Percentiles rank a stretch among this genome's conserved stretches.
Evolutionary conservation across 495 filamentous ascomycete genomes (phyloP).

Genomic region (Xanthoparmelia taractica): DNA sequence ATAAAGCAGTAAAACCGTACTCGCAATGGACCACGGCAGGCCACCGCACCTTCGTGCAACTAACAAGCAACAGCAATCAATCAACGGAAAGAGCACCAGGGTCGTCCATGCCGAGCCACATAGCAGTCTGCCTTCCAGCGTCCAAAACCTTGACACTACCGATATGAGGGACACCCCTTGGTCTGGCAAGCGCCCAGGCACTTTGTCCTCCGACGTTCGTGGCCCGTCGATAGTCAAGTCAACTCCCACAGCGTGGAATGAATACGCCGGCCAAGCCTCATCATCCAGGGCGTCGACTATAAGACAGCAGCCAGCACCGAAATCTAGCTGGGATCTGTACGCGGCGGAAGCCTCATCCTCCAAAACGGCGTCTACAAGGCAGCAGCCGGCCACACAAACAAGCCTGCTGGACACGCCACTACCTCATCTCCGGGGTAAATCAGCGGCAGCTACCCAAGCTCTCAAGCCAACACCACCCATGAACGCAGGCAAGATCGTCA

Average conservation of each 20-base stretch:
- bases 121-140: slow-evolving; percentile 1
- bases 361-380: neutral
- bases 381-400: neutral
- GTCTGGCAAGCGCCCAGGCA: neutral
- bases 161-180: neutral
- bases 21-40: neutral
- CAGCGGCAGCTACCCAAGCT: neutral
- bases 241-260: neutral
- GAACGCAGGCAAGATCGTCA: slow-evolving; percentile 14
- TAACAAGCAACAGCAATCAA: neutral
- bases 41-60: neutral
- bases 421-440: neutral
- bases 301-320: neutral
- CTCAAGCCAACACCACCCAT: slow-evolving; percentile 5
- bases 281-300: neutral
- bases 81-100: neutral
- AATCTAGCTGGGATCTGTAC: neutral
- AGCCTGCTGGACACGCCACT: neutral
- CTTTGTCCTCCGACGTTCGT: neutral
- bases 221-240: neutral
- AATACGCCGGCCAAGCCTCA: neutral
- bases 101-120: slow-evolving; percentile 1
- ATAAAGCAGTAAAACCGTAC: too few species aligned
- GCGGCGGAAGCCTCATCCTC: slow-evolving; percentile 2
- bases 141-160: neutral